Evolutionary conservation across 768 basidiomycete genomes (phyloP), one percentile per base, ranked within the genome.

Genomic region (Naganishia antarctica): DNA sequence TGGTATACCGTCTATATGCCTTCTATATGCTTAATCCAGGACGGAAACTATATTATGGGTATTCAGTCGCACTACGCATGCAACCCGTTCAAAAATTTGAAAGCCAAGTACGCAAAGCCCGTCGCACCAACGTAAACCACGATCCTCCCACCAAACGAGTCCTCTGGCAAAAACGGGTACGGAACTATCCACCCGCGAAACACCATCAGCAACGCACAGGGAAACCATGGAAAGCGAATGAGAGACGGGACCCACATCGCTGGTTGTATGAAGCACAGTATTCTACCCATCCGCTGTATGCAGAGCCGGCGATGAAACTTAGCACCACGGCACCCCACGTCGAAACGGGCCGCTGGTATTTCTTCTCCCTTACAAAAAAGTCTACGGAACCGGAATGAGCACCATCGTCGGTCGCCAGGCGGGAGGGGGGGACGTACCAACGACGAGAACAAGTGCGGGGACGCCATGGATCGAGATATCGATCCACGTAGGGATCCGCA

Each of bases 131-230:
- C 70, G 76, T 91, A 91, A 40, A 90, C 88, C 7, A 73, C 76
- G 13, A 85, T 66, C 15, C 89, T 82, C 31, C 80, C 76, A 2
- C 44, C n/a, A 3, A 63, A 43, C 16, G 61, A 50, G 8, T 71
- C 67, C 21, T 85, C 78, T 0, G 83, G 78, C 64, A 91, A 79
- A 79, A 91, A 91, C 0, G 90, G 90, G 76, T 91, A 91, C 28
- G 89, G 88, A 79, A 90, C 87, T 88, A 50, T 16, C 43, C 31
- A 40, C 51, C 9, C 15, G 8, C 21, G 21, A 25, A 4, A 13
- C n/a, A 34, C 15, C 2, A n/a, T 2, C 6, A 40, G n/a, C n/a
- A 40, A 29, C n/a, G n/a, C n/a, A n/a, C n/a, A n/a, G n/a, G n/a
- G n/a, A n/a, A n/a, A n/a, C n/a, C n/a, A n/a, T n/a, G n/a, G n/a